These are phyloP conservation scores for Allomyces arbusculus DNA, from an alignment of 192 early-diverging fungal species.

Conservation along the genomic window DNA sequence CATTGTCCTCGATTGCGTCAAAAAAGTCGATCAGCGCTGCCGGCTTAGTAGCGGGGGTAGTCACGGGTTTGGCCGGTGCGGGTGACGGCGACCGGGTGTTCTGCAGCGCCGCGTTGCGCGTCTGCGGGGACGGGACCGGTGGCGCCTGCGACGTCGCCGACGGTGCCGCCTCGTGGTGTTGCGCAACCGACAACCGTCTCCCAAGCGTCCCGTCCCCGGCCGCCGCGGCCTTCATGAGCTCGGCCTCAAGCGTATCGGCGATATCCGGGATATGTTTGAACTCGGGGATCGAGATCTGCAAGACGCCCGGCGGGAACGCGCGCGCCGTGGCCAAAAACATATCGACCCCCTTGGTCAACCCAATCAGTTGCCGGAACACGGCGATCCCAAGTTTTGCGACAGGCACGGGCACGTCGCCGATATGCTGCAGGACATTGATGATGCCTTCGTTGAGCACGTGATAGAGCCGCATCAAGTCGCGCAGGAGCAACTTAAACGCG, in stretches of 20 bases:
- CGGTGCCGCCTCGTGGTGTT: no score
- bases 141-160: no score
- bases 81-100: no score
- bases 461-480: constrained; percentile 29
- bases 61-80: no score
- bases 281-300: not conserved
- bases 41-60: no score
- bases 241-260: not conserved
- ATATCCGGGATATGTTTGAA: not conserved
- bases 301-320: not conserved
- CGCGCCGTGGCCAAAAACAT: not conserved
- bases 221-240: not conserved
- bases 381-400: not conserved
- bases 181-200: no score
- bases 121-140: no score
- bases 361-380: not conserved
- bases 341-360: not conserved
- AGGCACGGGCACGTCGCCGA: not conserved
- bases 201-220: not conserved
- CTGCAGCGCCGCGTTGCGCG: no score
- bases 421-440: constrained; percentile 25
- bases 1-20: no score
- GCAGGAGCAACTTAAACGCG: constrained; percentile 21
- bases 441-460: constrained; percentile 32
- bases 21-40: no score